Evolutionary conservation across 495 filamentous ascomycete genomes (phyloP).

Genomic region (Usnea hakonensis): DNA sequence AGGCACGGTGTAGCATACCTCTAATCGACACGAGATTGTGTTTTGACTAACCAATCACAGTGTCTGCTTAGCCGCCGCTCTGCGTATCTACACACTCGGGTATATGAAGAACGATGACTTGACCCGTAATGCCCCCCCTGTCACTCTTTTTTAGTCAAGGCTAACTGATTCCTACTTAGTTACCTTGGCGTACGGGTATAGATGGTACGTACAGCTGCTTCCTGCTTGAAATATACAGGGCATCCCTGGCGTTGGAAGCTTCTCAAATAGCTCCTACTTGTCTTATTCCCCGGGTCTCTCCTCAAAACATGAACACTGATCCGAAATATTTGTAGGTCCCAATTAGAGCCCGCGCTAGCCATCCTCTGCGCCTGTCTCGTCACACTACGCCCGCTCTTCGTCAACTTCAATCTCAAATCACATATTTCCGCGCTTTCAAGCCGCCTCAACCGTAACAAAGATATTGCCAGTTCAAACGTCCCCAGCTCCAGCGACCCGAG

Average conservation of each 20-base stretch:
- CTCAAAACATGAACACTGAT: too few species aligned
- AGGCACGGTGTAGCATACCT: slow-evolving; percentile 27
- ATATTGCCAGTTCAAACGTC: not conserved
- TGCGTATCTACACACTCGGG: not conserved
- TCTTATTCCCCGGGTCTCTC: too few species aligned
- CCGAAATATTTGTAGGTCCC: too few species aligned
- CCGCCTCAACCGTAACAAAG: not conserved
- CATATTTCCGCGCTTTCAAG: not conserved
- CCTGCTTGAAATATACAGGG: too few species aligned
- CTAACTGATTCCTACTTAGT: not conserved
- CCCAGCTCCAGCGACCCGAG: not conserved
- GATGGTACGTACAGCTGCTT: too few species aligned
- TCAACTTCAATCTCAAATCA: not conserved
- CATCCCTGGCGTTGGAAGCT: too few species aligned
- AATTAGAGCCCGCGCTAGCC: slow-evolving; percentile 29
- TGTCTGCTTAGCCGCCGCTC: slow-evolving; percentile 3
- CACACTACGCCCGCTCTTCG: slow-evolving; percentile 20
- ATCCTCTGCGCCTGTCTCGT: slow-evolving; percentile 33
- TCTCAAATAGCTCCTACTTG: too few species aligned
- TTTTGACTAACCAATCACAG: not conserved
- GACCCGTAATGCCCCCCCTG: not conserved
- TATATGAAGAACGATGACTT: not conserved
- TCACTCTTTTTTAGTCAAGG: not conserved
- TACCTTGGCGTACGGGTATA: not conserved
- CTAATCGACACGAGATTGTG: not conserved